phyloP scores from a whole-genome alignment of 306 rosid genomes.

The Hippophae gyantsensis region DNA sequence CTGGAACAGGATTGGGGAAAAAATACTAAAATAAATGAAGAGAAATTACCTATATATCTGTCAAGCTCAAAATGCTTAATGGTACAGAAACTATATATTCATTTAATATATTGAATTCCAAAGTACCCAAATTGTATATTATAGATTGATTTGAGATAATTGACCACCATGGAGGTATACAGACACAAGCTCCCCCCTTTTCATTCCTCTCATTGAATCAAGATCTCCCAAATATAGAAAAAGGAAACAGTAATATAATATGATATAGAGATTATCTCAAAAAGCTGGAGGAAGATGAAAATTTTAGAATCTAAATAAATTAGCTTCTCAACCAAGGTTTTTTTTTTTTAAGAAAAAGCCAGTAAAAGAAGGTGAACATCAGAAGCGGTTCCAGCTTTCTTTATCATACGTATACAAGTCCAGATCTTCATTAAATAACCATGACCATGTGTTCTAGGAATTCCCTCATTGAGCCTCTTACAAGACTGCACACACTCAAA shows the following conservation, averaged over 20 bases:
- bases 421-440: no score
- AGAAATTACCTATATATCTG: not conserved
- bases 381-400: not conserved
- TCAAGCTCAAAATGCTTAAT: not conserved
- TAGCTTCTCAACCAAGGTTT: no score
- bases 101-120: no score
- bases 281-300: no score
- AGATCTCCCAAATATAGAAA: not conserved
- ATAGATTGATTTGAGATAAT: no score
- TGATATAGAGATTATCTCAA: no score
- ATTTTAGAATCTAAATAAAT: no score
- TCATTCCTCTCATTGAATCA: not conserved
- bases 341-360: not conserved
- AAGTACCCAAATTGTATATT: no score
- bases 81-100: not conserved
- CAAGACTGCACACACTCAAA: no score
- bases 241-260: not conserved
- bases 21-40: slow-evolving; percentile 2
- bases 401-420: not conserved
- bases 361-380: not conserved
- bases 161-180: not conserved
- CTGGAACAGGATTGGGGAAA: slow-evolving; percentile 30
- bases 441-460: no score
- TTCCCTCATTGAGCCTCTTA: no score
- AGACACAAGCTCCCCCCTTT: not conserved